Evolutionary conservation across 2,329 filamentous ascomycete species (phyloP), one percentile per base, ranked within the genome.

Genomic region (Stagonosporopsis tanaceti): DNA sequence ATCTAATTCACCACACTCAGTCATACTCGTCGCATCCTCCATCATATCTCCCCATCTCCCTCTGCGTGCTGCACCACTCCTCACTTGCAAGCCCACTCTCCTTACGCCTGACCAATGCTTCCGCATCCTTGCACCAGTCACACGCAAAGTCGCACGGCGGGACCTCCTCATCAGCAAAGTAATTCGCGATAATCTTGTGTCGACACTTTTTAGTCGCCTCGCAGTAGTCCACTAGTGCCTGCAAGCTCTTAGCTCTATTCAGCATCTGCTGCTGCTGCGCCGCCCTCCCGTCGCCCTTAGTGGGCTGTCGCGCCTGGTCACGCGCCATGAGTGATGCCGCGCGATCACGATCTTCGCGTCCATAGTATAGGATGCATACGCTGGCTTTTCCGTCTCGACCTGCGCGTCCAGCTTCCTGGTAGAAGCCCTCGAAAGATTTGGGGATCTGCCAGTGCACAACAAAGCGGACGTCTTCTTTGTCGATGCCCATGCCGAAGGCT

Each of bases 401-500:
- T 6, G 93, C 94, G 37, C 94, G 89, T 0, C 94, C 94, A 2
- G 92, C 93, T 82, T 98, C 94, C 77, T 98, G 94, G 69, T 97
- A 97, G 73, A 95, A 97, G 1, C 93, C 92, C 75, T 98, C 94
- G 73, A 98, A 97, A 3, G 90, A 95, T 72, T 96, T 96, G 9
- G 94, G 92, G 9, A 97, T 84, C 57, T 92, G 90, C 93, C 94
- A 98, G 77, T 98, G 94, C 1, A 95, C 88, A 1, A 98, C 93
- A 68, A 97, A 97, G 2, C 94, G 90, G 11, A 98, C 94, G 66
- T 96, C 90, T 50, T 95, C 88, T 76, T 97, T 97, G 76, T 98
- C 93, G 63, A 98, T 97, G 25, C 94, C 94, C 94, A 98, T 98
- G 2, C 94, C 94, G 69, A 98, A 98, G 0, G 94, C 94, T 1